phyloP scores from a whole-genome alignment of 768 basidiomycete genomes.

The Suillus bovinus region DNA sequence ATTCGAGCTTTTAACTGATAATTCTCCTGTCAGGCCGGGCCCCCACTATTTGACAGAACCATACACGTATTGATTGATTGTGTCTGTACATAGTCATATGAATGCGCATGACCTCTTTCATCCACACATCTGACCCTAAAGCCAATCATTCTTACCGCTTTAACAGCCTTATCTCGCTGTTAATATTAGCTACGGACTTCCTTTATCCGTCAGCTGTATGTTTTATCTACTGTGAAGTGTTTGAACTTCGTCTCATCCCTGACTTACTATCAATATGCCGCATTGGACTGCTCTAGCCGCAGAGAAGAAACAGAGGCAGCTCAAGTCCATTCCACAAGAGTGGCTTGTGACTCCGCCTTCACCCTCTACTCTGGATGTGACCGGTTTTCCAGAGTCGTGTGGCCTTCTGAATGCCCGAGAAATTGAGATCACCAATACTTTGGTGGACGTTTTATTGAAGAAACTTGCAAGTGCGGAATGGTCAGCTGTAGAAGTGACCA shows the following conservation, averaged over 20 bases:
- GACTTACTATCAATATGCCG: neutral
- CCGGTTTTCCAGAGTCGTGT: no score
- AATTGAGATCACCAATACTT: no score
- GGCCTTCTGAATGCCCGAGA: no score
- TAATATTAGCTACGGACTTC: neutral
- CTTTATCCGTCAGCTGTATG: neutral
- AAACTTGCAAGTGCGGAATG: no score
- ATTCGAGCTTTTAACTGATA: slow-evolving; percentile 18
- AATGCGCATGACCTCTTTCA: neutral
- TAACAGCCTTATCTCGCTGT: neutral
- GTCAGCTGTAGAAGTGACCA: slow-evolving; percentile 68
- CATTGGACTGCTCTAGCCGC: slow-evolving; percentile 56
- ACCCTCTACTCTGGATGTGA: no score
- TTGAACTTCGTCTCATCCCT: neutral
- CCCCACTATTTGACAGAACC: neutral
- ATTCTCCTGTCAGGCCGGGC: neutral
- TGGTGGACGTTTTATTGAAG: no score
- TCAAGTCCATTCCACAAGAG: no score
- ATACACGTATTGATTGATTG: neutral
- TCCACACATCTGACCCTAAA: neutral
- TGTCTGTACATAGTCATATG: neutral
- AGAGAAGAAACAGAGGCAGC: no score
- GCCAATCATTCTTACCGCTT: neutral
- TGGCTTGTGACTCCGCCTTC: no score
- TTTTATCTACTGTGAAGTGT: slow-evolving; percentile 1